phyloP scores from a whole-genome alignment of 1,139 yeast species.

The Sugiyamaella novakii region DNA sequence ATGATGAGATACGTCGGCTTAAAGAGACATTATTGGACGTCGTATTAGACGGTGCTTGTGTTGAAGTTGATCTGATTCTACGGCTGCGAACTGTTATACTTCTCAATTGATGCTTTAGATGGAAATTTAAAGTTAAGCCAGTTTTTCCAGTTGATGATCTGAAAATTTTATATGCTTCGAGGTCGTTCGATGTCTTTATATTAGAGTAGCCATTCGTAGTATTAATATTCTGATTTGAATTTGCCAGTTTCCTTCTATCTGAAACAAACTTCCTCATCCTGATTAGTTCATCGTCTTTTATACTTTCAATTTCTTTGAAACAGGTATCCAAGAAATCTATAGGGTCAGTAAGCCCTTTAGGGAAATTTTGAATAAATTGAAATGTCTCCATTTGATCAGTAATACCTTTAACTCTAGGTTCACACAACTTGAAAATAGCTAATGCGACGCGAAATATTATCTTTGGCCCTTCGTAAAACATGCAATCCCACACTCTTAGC shows the following conservation, averaged over 20 bases:
- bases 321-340: constrained; percentile 69
- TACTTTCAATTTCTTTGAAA: constrained; percentile 70
- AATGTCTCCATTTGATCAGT: constrained; percentile 80
- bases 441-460: constrained; percentile 80
- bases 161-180: constrained; percentile 9
- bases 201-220: not conserved
- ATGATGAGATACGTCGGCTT: constrained; percentile 5
- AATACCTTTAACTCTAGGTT: constrained; percentile 56
- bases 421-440: constrained; percentile 77
- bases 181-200: not conserved
- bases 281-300: constrained; percentile 79
- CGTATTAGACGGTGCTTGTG: not conserved
- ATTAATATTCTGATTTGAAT: not conserved
- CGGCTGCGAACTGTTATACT: constrained; percentile 4
- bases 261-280: constrained; percentile 77
- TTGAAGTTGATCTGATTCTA: constrained; percentile 5
- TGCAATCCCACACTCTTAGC: constrained; percentile 88
- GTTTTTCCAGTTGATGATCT: constrained; percentile 4
- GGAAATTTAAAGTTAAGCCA: constrained; percentile 7
- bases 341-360: constrained; percentile 73
- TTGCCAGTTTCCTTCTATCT: constrained; percentile 41
- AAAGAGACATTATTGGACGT: not conserved
- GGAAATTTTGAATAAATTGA: constrained; percentile 81
- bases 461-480: constrained; percentile 90
- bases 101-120: constrained; percentile 13